Percentiles rank a stretch among this genome's conserved stretches.
Conservation (phyloP, 1,284 basidiomycete genomes). For the Ceratobasidium sp. region DNA sequence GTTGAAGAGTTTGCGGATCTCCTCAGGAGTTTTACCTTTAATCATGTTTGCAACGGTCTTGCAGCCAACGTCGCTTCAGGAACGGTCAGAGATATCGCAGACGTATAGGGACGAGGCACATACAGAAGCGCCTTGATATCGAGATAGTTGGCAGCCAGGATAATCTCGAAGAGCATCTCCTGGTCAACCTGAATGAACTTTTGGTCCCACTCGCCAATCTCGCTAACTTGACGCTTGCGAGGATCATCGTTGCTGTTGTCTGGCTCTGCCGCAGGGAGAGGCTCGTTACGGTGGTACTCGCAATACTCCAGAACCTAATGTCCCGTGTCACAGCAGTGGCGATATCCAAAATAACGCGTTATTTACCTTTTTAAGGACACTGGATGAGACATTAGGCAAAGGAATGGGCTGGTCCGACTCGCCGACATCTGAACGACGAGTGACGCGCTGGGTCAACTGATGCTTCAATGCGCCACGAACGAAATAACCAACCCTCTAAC, state of each 20-base stretch:
- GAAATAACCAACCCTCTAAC: constrained; percentile 84
- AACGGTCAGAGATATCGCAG: constrained; percentile 21
- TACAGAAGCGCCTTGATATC: constrained; percentile 99
- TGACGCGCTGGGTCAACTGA: constrained; percentile 32
- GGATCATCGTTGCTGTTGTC: constrained; percentile 90
- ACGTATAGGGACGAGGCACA: background rate
- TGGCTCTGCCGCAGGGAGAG: constrained; percentile 87
- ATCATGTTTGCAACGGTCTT: constrained; percentile 99
- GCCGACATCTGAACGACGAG: constrained; percentile 79
- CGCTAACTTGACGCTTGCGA: constrained; percentile 92
- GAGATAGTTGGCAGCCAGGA: constrained; percentile 99
- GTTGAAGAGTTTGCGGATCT: constrained; percentile 97
- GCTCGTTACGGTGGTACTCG: constrained; percentile 97
- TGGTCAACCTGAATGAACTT: constrained; percentile 98
- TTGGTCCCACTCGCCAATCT: constrained; percentile 99
- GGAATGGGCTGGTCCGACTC: constrained; percentile 93
- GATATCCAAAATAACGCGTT: background rate
- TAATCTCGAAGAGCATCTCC: constrained; percentile 99
- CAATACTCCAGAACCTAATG: constrained; percentile 96
- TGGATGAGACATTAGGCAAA: constrained; percentile 95
- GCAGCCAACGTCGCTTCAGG: constrained; percentile 93
- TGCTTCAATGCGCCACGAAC: constrained; percentile 46
- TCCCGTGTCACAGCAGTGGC: constrained; percentile 1
- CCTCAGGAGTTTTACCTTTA: constrained; percentile 97
- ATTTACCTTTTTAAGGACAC: constrained; percentile 93